Evolutionary conservation across 2,329 filamentous ascomycete species (phyloP).

Genomic region (Raffaelea albimanens): DNA sequence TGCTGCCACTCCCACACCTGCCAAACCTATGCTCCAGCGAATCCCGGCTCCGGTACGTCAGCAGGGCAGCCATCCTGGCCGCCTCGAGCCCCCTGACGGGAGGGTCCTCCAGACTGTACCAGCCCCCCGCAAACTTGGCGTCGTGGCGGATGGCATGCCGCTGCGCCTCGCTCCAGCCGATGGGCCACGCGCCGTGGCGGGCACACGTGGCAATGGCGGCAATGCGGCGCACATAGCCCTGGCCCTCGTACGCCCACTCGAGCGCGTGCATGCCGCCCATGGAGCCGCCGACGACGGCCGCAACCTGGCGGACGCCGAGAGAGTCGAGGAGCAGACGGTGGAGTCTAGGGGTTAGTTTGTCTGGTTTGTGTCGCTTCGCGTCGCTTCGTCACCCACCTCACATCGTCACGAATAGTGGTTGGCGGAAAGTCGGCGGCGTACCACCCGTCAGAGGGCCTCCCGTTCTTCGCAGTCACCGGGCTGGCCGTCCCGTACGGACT

Average conservation of each 20-base stretch:
- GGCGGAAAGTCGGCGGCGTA: not conserved
- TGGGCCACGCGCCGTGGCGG: too few relatives aligned
- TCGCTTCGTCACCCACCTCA: too few relatives aligned
- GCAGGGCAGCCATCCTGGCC: too few relatives aligned
- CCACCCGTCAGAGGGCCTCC: not conserved
- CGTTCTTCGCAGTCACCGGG: not conserved
- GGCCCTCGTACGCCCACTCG: conserved; percentile 35
- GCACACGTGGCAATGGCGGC: conserved; percentile 11
- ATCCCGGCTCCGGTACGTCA: too few relatives aligned
- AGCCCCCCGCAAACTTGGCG: too few relatives aligned
- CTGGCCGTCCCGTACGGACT: not conserved
- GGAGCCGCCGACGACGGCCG: conserved; percentile 36
- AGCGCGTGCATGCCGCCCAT: conserved; percentile 30
- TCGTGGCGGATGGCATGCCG: too few relatives aligned
- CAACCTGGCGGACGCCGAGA: conserved; percentile 39
- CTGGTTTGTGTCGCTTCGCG: too few relatives aligned
- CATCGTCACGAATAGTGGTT: not conserved
- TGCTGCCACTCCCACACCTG: too few relatives aligned
- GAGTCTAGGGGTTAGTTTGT: conserved; percentile 10
- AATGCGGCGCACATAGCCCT: conserved; percentile 36
- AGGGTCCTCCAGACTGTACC: too few relatives aligned
- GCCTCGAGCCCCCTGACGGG: too few relatives aligned
- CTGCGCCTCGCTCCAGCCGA: too few relatives aligned
- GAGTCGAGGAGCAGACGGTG: conserved; percentile 41
- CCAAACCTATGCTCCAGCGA: too few relatives aligned